phyloP scores from a whole-genome alignment of 345 rosid genomes.

The Eucalyptus camaldulensis region DNA sequence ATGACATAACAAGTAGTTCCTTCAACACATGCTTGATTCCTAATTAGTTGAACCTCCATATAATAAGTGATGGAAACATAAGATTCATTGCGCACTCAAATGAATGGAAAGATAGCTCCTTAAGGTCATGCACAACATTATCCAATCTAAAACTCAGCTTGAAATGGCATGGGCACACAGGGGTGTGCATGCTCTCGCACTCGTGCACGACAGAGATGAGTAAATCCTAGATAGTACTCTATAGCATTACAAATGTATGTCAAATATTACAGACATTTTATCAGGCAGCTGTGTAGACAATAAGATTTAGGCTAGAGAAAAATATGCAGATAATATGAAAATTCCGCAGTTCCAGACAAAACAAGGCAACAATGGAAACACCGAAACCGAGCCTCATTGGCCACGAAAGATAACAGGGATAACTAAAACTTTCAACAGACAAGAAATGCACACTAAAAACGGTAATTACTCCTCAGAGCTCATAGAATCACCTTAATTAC shows the following conservation, averaged over 20 bases:
- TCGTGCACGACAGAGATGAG: neutral
- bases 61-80: neutral
- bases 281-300: neutral
- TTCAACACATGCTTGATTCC: neutral
- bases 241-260: neutral
- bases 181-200: neutral
- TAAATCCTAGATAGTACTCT: neutral
- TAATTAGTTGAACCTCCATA: neutral
- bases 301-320: neutral
- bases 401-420: neutral
- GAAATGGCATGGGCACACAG: neutral
- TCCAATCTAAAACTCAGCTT: neutral
- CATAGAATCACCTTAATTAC: slow-evolving; percentile 54
- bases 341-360: neutral
- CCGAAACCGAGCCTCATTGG: neutral
- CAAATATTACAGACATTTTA: neutral
- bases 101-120: neutral
- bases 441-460: neutral
- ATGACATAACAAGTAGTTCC: neutral
- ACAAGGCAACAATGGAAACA: neutral
- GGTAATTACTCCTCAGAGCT: neutral
- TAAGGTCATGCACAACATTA: neutral
- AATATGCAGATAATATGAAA: neutral
- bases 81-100: neutral
- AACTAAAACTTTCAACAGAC: neutral